Percentiles rank a stretch among this genome's conserved stretches.
phyloP scores from a whole-genome alignment of 2,329 filamentous ascomycete genomes.

The Neofusicoccum umdonicola region DNA sequence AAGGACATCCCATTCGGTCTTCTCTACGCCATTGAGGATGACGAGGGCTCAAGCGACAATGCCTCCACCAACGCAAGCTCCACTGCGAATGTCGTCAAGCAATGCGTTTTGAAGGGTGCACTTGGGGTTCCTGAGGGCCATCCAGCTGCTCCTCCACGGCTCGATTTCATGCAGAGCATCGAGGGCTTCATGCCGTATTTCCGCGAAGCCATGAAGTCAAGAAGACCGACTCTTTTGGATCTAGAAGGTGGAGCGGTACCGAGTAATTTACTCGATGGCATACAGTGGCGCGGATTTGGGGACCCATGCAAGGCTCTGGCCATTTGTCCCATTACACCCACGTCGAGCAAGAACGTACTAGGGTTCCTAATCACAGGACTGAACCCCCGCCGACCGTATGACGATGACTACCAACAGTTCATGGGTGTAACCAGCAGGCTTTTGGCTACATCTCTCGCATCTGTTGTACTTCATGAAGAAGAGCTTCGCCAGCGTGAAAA shows the following conservation, averaged over 20 bases:
- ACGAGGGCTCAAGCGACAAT: constrained; percentile 60
- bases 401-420: constrained; percentile 40
- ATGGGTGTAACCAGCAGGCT: constrained; percentile 36
- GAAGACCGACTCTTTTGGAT: constrained; percentile 30
- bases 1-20: constrained; percentile 70
- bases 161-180: constrained; percentile 23
- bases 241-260: constrained; percentile 30
- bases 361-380: constrained; percentile 41
- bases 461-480: constrained; percentile 40
- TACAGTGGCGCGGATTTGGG: constrained; percentile 35
- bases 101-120: constrained; percentile 27
- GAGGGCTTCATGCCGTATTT: constrained; percentile 30
- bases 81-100: constrained; percentile 3
- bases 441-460: constrained; percentile 38
- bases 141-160: constrained; percentile 23
- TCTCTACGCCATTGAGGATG: constrained; percentile 68
- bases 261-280: constrained; percentile 24
- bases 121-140: constrained; percentile 22
- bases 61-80: constrained; percentile 47
- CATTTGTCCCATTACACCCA: constrained; percentile 37
- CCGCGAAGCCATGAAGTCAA: constrained; percentile 28
- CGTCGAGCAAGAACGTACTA: constrained; percentile 33
- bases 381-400: constrained; percentile 38
- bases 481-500: constrained; percentile 36
- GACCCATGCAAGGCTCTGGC: constrained; percentile 34